Conservation (phyloP, 2,329 filamentous ascomycete species). For the Curvularia eragrostidis region DNA sequence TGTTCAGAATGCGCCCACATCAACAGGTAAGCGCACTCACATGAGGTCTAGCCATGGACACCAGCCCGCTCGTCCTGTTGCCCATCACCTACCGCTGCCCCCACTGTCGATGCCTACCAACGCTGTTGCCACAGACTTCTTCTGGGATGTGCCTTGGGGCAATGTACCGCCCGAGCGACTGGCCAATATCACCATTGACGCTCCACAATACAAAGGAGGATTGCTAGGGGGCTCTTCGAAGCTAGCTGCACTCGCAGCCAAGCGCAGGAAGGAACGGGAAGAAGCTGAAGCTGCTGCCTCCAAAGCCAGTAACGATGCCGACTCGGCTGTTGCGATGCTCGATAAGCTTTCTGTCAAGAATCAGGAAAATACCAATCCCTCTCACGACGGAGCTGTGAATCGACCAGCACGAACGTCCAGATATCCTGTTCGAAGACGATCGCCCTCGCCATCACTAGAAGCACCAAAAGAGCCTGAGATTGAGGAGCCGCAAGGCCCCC, state of each 20-base stretch:
- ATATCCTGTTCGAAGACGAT: constrained; percentile 42
- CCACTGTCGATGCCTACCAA: constrained; percentile 33
- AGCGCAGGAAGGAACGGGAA: constrained; percentile 81
- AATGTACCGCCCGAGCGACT: constrained; percentile 70
- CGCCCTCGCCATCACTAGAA: constrained; percentile 34
- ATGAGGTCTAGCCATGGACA: constrained; percentile 20
- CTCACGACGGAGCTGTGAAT: constrained; percentile 5
- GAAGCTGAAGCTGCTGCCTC: constrained; percentile 57
- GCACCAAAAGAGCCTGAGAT: constrained; percentile 20
- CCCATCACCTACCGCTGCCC: constrained; percentile 39
- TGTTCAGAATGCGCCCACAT: constrained; percentile 49
- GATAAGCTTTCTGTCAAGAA: constrained; percentile 51
- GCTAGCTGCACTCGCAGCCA: constrained; percentile 85
- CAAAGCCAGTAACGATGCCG: constrained; percentile 28
- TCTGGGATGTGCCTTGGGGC: constrained; percentile 86
- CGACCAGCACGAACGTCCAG: constrained; percentile 20
- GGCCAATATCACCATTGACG: constrained; percentile 68
- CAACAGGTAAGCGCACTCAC: constrained; percentile 55
- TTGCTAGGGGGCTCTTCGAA: constrained; percentile 86
- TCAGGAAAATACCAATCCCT: constrained; percentile 14
- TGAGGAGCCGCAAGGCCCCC: constrained; percentile 23
- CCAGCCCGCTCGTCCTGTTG: constrained; percentile 25
- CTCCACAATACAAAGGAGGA: constrained; percentile 65
- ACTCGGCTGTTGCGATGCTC: constrained; percentile 52
- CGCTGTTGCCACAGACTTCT: constrained; percentile 63